Percentiles rank a stretch among this genome's conserved stretches.
These are phyloP conservation scores for Arachis monticola DNA, from an alignment of 331 rosid genomes.

Conservation along the genomic window DNA sequence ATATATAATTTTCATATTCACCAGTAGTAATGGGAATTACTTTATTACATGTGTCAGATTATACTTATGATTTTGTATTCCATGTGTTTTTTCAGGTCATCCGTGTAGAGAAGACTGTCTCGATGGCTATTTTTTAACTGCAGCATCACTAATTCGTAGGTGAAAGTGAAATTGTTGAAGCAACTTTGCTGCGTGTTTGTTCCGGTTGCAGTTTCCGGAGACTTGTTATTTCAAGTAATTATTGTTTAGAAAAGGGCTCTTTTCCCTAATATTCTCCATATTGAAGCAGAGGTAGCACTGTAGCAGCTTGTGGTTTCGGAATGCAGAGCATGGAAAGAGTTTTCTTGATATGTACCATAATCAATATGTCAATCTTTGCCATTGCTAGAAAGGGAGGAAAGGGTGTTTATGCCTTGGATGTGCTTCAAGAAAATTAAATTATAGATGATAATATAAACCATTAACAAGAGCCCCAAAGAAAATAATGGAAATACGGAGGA, in stretches of 20 bases:
- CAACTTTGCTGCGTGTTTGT: constrained; percentile 32
- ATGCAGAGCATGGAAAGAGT: constrained; percentile 29
- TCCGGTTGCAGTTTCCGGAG: constrained; percentile 36
- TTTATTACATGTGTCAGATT: background rate
- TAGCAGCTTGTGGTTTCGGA: constrained; percentile 41
- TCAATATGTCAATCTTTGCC: constrained; percentile 25
- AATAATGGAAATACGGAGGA: background rate
- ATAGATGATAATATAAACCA: background rate
- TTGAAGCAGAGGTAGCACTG: constrained; percentile 21
- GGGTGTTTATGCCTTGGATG: background rate
- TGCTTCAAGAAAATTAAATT: background rate
- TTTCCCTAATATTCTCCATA: constrained; percentile 33
- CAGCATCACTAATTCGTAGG: constrained; percentile 33
- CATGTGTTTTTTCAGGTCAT: constrained; percentile 49
- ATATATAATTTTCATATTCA: background rate
- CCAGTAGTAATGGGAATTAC: constrained; percentile 17
- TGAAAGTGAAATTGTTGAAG: constrained; percentile 24
- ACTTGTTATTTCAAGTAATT: constrained; percentile 28
- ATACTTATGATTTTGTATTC: constrained; percentile 28
- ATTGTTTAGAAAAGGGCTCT: constrained; percentile 34
- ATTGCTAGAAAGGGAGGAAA: background rate
- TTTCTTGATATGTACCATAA: constrained; percentile 21
- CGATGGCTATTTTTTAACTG: constrained; percentile 28
- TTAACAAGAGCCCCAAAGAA: background rate
- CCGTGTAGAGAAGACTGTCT: constrained; percentile 45